Evolutionary conservation across 257 asterid species (phyloP), one percentile per base, ranked within the genome.

Genomic region (Primulina eburnea): DNA sequence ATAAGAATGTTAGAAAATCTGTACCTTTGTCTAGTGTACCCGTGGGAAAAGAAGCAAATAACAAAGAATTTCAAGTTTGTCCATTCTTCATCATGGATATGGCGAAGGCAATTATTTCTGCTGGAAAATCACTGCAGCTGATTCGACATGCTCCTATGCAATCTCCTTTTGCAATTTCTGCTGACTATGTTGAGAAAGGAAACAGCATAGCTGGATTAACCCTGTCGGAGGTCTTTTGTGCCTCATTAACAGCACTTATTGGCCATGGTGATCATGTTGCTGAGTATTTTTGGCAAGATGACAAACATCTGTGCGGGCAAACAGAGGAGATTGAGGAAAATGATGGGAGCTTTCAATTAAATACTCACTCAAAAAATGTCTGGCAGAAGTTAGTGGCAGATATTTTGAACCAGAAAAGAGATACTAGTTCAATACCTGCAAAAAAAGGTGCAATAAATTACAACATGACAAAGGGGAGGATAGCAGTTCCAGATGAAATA

Each of bases 101-200:
- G 81, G 96, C 96, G 3, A 91, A 76, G 82, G 84, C 87, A 60
- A 89, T 91, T 50, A 85, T 94, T 77, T 94, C 99, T 81, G 90
- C 96, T 62, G 99, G 99, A 72, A 94, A 94, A 80, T 94, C 99
- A 17, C 80, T 94, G 85, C 97, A 94, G 86, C 90, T 91, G 71
- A 88, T 91, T 64, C 82, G 83, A 18, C 95, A 86, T 86, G 83
- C 95, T 83, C 96, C 95, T 30, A 20, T 79, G 72, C 71, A 69
- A 72, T 84, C 95, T 68, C 65, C 62, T 71, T 74, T 75, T 67
- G 71, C 82, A 64, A 76, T 66, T 67, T 81, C 85, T 71, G 68
- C 80, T 12, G 71, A 74, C 55, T 76, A 71, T 56, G 66, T 62
- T 71, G 83, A 76, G 56, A 76, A 67, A 70, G 78, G 76, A 53